These are phyloP conservation scores for Thecamonas trahens DNA, from an alignment of 78 protist species.

Conservation along the genomic window DNA sequence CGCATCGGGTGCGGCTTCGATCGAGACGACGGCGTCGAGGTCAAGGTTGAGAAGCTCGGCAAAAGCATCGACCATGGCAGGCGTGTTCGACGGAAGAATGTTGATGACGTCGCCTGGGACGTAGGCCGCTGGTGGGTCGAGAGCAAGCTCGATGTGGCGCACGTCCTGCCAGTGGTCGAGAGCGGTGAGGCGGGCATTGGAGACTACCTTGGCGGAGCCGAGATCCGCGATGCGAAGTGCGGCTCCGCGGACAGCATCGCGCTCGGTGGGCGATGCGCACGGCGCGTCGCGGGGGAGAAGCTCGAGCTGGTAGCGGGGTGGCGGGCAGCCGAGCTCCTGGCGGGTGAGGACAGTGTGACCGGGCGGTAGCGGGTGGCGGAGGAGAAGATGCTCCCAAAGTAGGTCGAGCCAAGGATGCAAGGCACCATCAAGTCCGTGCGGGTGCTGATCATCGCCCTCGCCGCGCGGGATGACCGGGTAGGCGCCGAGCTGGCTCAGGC, in stretches of 20 bases:
- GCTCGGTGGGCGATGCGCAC: no score
- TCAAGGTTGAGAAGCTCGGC: background rate
- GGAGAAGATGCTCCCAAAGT: constrained; percentile 3
- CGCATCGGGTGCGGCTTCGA: background rate
- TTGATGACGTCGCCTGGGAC: constrained; percentile 22
- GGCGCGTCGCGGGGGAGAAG: no score
- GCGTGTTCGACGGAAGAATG: constrained; percentile 7
- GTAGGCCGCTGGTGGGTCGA: background rate
- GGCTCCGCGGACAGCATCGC: no score
- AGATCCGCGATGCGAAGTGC: no score
- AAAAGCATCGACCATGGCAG: background rate
- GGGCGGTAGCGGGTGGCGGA: constrained; percentile 12
- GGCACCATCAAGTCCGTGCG: constrained; percentile 9
- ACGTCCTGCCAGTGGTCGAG: constrained; percentile 23
- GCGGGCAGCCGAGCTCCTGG: no score
- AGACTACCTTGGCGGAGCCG: background rate
- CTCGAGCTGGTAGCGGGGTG: no score
- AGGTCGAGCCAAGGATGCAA: constrained; percentile 20
- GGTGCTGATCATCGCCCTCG: constrained; percentile 41
- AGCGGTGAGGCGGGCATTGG: constrained; percentile 11
- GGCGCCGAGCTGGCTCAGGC: constrained; percentile 30
- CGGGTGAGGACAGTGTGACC: background rate
- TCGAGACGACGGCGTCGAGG: background rate
- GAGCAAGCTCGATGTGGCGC: constrained; percentile 14
- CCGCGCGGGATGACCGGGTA: background rate